A percentile compares a stretch with the other conserved stretches of the same genome.
phyloP scores from a whole-genome alignment of 345 rosid genomes.

The Lumnitzera littorea region DNA sequence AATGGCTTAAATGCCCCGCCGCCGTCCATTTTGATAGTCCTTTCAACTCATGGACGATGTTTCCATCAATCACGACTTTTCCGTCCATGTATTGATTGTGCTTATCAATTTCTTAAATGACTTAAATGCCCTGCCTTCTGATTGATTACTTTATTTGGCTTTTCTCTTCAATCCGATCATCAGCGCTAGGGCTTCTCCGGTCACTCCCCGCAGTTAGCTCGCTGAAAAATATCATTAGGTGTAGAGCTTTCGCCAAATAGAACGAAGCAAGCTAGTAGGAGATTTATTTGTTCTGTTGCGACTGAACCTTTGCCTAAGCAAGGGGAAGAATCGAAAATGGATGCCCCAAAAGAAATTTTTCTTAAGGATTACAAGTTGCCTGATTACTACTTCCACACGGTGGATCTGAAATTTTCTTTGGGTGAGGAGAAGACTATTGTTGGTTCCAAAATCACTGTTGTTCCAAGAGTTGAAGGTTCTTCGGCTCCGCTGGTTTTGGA shows the following conservation, averaged over 20 bases:
- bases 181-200: too few relatives aligned
- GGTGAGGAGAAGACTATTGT: constrained; percentile 96
- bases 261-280: constrained; percentile 34
- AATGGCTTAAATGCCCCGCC: too few relatives aligned
- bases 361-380: constrained; percentile 91
- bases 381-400: constrained; percentile 84
- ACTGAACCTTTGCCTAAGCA: constrained; percentile 51
- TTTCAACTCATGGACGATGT: too few relatives aligned
- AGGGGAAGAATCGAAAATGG: constrained; percentile 69
- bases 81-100: too few relatives aligned
- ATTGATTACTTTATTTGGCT: too few relatives aligned
- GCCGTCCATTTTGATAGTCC: too few relatives aligned
- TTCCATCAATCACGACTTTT: too few relatives aligned
- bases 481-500: constrained; percentile 70
- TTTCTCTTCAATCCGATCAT: too few relatives aligned
- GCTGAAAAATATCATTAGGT: too few relatives aligned
- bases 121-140: too few relatives aligned
- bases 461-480: constrained; percentile 77
- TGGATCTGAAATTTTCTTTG: constrained; percentile 69
- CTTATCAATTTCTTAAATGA: too few relatives aligned
- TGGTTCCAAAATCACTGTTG: constrained; percentile 64
- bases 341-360: constrained; percentile 79
- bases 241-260: constrained; percentile 7
- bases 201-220: too few relatives aligned
- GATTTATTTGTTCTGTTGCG: constrained; percentile 72